phyloP scores from a whole-genome alignment of 768 basidiomycete species.

The Rossbeevera mucosa region DNA sequence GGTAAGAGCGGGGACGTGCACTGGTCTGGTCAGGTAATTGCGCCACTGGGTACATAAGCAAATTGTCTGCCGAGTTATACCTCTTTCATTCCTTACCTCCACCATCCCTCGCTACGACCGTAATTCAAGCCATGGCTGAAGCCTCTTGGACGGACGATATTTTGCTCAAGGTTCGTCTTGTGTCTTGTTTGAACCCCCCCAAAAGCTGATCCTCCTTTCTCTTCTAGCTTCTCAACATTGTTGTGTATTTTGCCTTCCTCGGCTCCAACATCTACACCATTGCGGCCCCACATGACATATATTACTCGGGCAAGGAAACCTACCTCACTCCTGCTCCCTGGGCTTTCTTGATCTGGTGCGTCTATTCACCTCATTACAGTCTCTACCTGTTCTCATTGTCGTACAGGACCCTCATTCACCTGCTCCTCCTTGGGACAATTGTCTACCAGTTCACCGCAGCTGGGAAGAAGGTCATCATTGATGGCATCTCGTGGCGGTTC shows the following conservation, averaged over 20 bases:
- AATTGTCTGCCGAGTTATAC: neutral
- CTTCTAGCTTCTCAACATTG: constrained; percentile 64
- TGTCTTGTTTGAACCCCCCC: neutral
- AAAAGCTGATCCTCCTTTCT: neutral
- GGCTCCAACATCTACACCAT: constrained; percentile 88
- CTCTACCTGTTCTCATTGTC: constrained; percentile 10
- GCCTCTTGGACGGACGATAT: constrained; percentile 71
- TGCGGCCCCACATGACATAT: constrained; percentile 66
- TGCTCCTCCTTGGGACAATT: constrained; percentile 85
- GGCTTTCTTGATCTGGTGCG: constrained; percentile 87
- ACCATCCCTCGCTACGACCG: neutral
- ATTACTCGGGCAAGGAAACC: constrained; percentile 75
- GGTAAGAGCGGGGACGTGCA: constrained; percentile 14
- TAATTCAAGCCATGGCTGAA: constrained; percentile 43
- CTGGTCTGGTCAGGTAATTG: constrained; percentile 19
- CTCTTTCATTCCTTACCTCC: constrained; percentile 20
- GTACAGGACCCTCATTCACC: constrained; percentile 77
- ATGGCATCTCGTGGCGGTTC: constrained; percentile 89
- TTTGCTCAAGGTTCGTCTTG: constrained; percentile 60
- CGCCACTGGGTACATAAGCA: constrained; percentile 26
- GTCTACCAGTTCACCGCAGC: constrained; percentile 82
- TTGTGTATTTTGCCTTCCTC: constrained; percentile 83
- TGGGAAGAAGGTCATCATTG: constrained; percentile 77
- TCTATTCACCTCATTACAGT: neutral
- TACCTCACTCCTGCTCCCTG: constrained; percentile 94